Conservation (phyloP, 106 monocot genomes). For the Narthecium ossifragum region DNA sequence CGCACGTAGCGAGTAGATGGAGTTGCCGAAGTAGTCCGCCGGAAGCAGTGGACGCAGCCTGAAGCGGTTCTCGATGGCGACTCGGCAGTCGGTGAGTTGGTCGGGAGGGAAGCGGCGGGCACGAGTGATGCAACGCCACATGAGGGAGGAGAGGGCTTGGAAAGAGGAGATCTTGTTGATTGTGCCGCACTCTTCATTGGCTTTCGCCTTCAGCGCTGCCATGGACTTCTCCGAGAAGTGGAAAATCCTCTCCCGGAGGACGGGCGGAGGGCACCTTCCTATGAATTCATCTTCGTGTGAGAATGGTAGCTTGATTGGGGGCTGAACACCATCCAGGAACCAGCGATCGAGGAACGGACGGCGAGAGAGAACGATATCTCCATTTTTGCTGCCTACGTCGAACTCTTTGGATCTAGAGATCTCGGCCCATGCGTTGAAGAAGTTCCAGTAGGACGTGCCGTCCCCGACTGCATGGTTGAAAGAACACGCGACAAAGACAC, state of each 20-base stretch:
- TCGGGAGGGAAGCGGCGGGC: constrained; percentile 5
- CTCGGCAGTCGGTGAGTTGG: constrained; percentile 1
- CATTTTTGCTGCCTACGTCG: too few species aligned
- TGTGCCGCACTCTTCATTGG: constrained; percentile 19
- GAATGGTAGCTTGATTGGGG: constrained; percentile 29
- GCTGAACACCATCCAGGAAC: constrained; percentile 10
- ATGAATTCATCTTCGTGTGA: constrained; percentile 12
- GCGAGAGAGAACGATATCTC: neutral
- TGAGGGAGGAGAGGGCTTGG: constrained; percentile 9
- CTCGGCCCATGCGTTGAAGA: constrained; percentile 51
- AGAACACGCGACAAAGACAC: constrained; percentile 51
- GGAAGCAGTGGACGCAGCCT: constrained; percentile 13
- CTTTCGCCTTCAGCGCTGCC: constrained; percentile 20
- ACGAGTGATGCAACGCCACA: constrained; percentile 19
- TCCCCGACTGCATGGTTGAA: constrained; percentile 72
- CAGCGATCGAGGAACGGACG: constrained; percentile 24
- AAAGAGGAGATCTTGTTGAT: constrained; percentile 1
- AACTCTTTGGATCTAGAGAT: constrained; percentile 1
- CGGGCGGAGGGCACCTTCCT: constrained; percentile 4
- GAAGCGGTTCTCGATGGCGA: constrained; percentile 1
- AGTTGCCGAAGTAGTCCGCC: constrained; percentile 28
- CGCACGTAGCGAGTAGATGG: neutral
- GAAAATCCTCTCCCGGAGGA: constrained; percentile 26
- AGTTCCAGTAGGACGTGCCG: constrained; percentile 65
- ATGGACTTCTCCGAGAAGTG: constrained; percentile 20